Conservation (phyloP, 805 yeast genomes). For the Sungouiella thailandica region DNA sequence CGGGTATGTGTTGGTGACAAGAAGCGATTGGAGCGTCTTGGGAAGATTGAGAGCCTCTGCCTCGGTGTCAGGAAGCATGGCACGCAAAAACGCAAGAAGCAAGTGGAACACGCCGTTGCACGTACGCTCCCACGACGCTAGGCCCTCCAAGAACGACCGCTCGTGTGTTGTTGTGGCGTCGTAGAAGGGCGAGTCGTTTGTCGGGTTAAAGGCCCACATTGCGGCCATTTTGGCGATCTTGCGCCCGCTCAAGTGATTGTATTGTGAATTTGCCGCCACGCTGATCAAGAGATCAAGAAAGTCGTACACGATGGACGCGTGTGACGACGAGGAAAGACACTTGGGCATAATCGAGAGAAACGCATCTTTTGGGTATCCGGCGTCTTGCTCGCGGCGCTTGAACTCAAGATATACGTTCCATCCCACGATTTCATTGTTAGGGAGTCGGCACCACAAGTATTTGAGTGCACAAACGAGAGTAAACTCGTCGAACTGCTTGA, state of each 20-base stretch:
- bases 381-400: constrained; percentile 57
- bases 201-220: constrained; percentile 76
- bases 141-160: constrained; percentile 57
- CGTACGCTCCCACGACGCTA: constrained; percentile 72
- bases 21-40: constrained; percentile 55
- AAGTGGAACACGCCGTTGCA: constrained; percentile 85
- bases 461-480: constrained; percentile 71
- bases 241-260: constrained; percentile 73
- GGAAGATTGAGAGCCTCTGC: constrained; percentile 57
- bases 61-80: constrained; percentile 69
- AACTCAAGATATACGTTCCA: constrained; percentile 80
- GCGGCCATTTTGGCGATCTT: constrained; percentile 80
- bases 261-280: constrained; percentile 71
- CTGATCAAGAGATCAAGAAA: constrained; percentile 77
- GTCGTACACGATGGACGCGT: constrained; percentile 85
- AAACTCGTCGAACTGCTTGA: constrained; percentile 53
- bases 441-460: constrained; percentile 83
- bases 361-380: constrained; percentile 64
- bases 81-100: constrained; percentile 67
- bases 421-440: constrained; percentile 74
- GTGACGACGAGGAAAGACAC: constrained; percentile 77
- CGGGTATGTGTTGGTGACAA: constrained; percentile 70
- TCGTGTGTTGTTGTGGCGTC: constrained; percentile 33
- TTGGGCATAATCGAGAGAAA: constrained; percentile 81
- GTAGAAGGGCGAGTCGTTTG: constrained; percentile 26